Evolutionary conservation across 2,329 filamentous ascomycete genomes (phyloP), one percentile per base, ranked within the genome.

Genomic region (Epichloe elymi): DNA sequence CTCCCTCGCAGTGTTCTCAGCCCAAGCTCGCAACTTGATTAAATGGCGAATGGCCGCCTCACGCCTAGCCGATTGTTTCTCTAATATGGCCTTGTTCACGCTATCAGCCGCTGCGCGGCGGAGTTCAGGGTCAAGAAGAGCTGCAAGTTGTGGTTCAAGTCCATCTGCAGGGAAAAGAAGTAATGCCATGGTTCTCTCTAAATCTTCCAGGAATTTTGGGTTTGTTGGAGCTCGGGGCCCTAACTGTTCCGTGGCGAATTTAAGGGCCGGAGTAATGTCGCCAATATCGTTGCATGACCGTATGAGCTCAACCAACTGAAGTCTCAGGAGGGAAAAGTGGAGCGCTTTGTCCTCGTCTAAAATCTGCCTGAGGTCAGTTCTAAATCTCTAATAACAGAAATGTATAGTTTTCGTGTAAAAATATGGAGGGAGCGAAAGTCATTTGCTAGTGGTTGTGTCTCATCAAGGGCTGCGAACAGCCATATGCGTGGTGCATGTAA

Each of bases 401-500:
- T 19, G 12, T 17, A 17, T 33, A 12, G 23, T 39, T 39, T 37
- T 15, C 52, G 5, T 35, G 44, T 30, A 1, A 46, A 49, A 41
- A 14, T 45, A 46, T 30, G 44, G 46, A 48, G 36, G 39, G 57
- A 53, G 14, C 30, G 12, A 36, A 43, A 57, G 56, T 71, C 67
- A 70, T 69, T 64, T 69, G 39, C 66, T 72, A 71, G 76, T 81
- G 78, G 78, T 79, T 80, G 75, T 83, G 82, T 81, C 78, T 97
- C 91, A 94, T 94, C 93, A 93, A 80, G 71, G 80, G 83, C 82
- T 80, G 75, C 75, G 79, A 82, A 46, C 51, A 81, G 78, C 76
- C 76, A 80, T 97, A 93, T 88, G 93, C 89, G 93, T 98, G 93
- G 93, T 98, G 93, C 93, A 98, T 98, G 91, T 77, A 95, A 82